phyloP scores from a whole-genome alignment of 352 stramenopile species.

The Phytophthora pini region DNA sequence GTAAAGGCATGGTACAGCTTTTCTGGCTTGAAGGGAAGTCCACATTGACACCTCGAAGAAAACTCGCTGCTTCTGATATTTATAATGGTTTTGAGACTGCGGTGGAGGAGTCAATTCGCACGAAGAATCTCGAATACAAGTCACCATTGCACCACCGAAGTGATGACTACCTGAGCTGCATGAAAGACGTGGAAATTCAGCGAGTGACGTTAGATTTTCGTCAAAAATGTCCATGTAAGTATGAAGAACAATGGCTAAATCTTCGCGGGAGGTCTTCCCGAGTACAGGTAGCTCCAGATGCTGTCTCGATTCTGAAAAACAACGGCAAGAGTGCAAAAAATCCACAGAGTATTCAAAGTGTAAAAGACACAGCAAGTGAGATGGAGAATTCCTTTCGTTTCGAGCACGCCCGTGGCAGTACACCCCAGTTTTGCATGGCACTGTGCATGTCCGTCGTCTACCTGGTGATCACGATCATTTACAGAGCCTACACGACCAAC shows the following conservation, averaged over 20 bases:
- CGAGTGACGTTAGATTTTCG: conserved; percentile 57
- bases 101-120: conserved; percentile 61
- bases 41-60: conserved; percentile 11
- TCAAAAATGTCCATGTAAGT: conserved; percentile 27
- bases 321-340: conserved; percentile 1
- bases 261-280: background rate
- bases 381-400: conserved; percentile 63
- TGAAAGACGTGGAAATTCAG: conserved; percentile 69
- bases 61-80: conserved; percentile 37
- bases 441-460: conserved; percentile 45
- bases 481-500: conserved; percentile 48
- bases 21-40: conserved; percentile 75
- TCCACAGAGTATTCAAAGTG: conserved; percentile 38
- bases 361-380: conserved; percentile 50
- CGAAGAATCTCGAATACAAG: conserved; percentile 40
- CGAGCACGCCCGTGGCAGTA: conserved; percentile 60
- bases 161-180: conserved; percentile 66
- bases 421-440: conserved; percentile 53
- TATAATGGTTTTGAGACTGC: conserved; percentile 45
- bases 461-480: conserved; percentile 47
- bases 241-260: conserved; percentile 4
- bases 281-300: conserved; percentile 13
- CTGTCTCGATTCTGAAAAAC: background rate
- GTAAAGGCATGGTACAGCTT: conserved; percentile 73
- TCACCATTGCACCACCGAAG: conserved; percentile 49